Percentiles rank a stretch among this genome's conserved stretches.
Evolutionary conservation across 139 green algal genomes (phyloP).

Genomic region (Picochlorum sp.): DNA sequence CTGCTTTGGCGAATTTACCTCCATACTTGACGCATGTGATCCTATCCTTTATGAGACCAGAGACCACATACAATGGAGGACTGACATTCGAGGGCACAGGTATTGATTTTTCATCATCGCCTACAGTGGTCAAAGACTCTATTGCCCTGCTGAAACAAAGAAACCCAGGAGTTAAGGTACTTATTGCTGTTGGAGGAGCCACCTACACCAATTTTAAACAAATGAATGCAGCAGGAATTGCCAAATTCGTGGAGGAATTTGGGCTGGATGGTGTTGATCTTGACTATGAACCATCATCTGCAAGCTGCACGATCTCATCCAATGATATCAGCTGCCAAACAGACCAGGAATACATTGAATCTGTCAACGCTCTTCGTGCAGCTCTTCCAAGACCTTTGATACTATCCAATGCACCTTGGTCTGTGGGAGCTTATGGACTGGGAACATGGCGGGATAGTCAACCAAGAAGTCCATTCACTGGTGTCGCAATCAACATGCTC

Average conservation of each 20-base stretch:
- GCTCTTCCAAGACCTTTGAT: conserved; percentile 30
- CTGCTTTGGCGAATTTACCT: conserved; percentile 28
- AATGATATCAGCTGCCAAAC: conserved; percentile 23
- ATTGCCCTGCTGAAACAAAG: conserved; percentile 28
- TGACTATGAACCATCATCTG: conserved; percentile 22
- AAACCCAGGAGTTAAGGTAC: conserved; percentile 35
- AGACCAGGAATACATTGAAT: conserved; percentile 22
- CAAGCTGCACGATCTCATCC: neutral
- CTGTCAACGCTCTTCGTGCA: conserved; percentile 14
- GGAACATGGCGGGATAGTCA: conserved; percentile 2
- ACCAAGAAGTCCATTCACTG: conserved; percentile 13
- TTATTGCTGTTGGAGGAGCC: conserved; percentile 27
- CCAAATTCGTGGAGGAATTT: conserved; percentile 30
- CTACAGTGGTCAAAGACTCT: conserved; percentile 21
- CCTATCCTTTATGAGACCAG: conserved; percentile 31
- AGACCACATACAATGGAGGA: conserved; percentile 33
- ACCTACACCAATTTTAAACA: conserved; percentile 30
- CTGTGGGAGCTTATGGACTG: conserved; percentile 35
- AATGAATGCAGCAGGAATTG: conserved; percentile 23
- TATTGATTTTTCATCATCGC: conserved; percentile 26
- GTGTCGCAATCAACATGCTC: conserved; percentile 37
- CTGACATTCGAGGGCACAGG: conserved; percentile 23
- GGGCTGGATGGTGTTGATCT: conserved; percentile 35
- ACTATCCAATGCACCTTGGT: conserved; percentile 26
- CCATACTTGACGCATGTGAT: conserved; percentile 31